These are phyloP conservation scores for Anaeromyces robustus DNA, from an alignment of 192 early-diverging fungal species.

Conservation along the genomic window DNA sequence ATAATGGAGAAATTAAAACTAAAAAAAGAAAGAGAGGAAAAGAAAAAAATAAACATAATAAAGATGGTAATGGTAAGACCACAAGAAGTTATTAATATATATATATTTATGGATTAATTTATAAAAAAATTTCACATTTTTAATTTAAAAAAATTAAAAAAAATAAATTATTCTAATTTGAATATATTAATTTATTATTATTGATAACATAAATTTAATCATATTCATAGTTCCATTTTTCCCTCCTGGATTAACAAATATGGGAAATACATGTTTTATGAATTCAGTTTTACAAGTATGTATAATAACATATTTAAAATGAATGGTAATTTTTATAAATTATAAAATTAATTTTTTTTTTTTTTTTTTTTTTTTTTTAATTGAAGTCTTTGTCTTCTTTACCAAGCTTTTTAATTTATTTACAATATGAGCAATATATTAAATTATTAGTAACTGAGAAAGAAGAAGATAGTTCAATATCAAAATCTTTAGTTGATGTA, in stretches of 20 bases:
- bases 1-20: neutral
- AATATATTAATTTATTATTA: no score
- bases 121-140: no score
- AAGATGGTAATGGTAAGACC: neutral
- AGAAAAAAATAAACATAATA: neutral
- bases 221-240: neutral
- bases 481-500: neutral
- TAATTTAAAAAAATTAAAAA: no score
- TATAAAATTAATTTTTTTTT: no score
- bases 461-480: neutral
- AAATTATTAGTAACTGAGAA: neutral
- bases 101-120: no score
- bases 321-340: no score
- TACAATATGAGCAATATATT: conserved; percentile 1
- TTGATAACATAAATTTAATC: no score
- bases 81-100: no score
- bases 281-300: conserved; percentile 67
- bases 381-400: conserved; percentile 15
- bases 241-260: conserved; percentile 55
- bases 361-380: neutral
- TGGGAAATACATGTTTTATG: conserved; percentile 82
- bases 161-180: no score
- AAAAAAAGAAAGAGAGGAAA: neutral
- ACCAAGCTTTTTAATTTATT: conserved; percentile 16
- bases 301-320: neutral